A percentile compares a stretch with the other conserved stretches of the same genome.
phyloP scores from a whole-genome alignment of 345 rosid species.

The Arabis alpina region DNA sequence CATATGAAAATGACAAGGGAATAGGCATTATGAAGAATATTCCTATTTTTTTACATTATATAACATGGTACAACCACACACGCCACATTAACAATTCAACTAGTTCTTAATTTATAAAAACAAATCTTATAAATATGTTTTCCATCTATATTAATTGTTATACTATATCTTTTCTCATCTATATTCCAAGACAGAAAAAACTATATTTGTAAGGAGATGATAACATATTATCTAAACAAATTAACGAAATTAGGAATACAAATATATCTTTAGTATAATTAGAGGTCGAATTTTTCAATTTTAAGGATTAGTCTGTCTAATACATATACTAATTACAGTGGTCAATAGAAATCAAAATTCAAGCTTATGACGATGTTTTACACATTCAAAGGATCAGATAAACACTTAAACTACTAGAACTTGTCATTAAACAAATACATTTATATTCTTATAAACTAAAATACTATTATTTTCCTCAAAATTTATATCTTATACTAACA shows the following conservation, averaged over 20 bases:
- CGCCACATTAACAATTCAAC: slow-evolving; percentile 40
- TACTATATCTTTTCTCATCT: slow-evolving; percentile 14
- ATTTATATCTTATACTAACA: neutral
- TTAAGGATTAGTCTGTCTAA: neutral
- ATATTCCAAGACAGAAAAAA: slow-evolving; percentile 10
- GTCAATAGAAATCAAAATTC: neutral
- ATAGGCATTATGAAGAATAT: slow-evolving; percentile 38
- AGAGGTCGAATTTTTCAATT: neutral
- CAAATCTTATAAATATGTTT: too few species aligned
- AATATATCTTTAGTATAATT: neutral
- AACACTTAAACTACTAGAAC: neutral
- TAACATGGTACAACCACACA: slow-evolving; percentile 41
- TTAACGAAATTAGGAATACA: neutral
- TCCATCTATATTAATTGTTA: neutral
- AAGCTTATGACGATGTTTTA: neutral
- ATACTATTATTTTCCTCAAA: neutral
- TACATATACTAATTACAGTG: neutral
- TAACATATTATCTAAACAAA: slow-evolving; percentile 1
- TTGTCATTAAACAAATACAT: neutral
- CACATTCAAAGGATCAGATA: slow-evolving; percentile 5
- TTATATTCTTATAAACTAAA: neutral
- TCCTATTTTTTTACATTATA: slow-evolving; percentile 34
- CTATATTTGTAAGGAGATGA: neutral
- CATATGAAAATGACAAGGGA: slow-evolving; percentile 38
- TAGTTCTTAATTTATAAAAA: neutral